Evolutionary conservation across 768 basidiomycete genomes (phyloP), one percentile per base, ranked within the genome.

Genomic region (Tylopilus sp.): DNA sequence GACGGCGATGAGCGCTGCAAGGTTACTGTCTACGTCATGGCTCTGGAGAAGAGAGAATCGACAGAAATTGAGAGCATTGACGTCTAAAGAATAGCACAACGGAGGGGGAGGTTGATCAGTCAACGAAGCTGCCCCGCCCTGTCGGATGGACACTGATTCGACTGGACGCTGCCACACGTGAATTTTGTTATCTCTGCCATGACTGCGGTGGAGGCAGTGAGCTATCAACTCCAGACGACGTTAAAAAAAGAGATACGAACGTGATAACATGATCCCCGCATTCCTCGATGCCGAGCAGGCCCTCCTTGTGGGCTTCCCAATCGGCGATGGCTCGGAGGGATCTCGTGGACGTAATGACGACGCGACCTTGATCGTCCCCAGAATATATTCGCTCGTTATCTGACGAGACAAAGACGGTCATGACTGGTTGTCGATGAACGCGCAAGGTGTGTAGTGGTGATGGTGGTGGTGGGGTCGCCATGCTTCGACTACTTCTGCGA

Each of bases 11-110:
- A 93, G 71, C 1, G 82, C 85, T 16, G 53, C 42, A 22, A 16
- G 50, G 16, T 52, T 61, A 62, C 55, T 59, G 1, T 44, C 36
- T 52, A 54, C 9, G 52, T 53, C 42, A 46, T 45, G 34, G 17
- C 57, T 57, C 29, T 62, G 68, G 33, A 88, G 65, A 3, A 98
- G 73, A 8, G 90, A 87, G 70, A 97, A 94, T 3, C 87, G 83
- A 70, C 96, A 98, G 67, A 88, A 98, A 64, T 96, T 97, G 50
- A 98, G 77, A 2, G 96, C 86, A 65, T 99, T 99, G 54, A 95
- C 85, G 62, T 93, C 89, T 67, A 98, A 72, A 0, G 88, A 87
- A 60, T 85, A 87, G 12, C 71, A 65, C 4, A 89, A 67, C 8
- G 64, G 54, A 4, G 89, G 88, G 0, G 70, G 69, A 1, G 78